phyloP scores from a whole-genome alignment of 345 rosid genomes.

The Sisymbrium irio region DNA sequence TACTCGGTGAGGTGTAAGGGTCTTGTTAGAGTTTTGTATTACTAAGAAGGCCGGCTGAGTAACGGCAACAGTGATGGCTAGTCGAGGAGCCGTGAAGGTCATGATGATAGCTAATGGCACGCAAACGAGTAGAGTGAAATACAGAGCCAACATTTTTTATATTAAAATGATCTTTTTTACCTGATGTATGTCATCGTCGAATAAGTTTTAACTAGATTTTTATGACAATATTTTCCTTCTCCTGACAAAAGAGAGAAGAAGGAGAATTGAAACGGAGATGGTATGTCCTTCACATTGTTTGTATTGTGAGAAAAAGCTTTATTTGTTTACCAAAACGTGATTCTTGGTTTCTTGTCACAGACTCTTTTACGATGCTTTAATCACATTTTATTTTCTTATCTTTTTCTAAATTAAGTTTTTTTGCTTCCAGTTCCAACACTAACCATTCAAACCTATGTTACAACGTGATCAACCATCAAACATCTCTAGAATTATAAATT shows the following conservation, averaged over 20 bases:
- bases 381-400: slow-evolving; percentile 15
- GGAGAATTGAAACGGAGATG: neutral
- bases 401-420: neutral
- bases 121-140: slow-evolving; percentile 53
- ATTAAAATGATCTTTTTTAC: neutral
- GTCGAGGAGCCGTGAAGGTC: slow-evolving; percentile 39
- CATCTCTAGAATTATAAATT: neutral
- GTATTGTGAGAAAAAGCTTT: slow-evolving; percentile 13
- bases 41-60: slow-evolving; percentile 8
- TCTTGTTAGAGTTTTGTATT: neutral
- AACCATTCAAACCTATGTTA: neutral
- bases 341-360: neutral
- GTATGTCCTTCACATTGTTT: slow-evolving; percentile 27
- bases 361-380: slow-evolving; percentile 18
- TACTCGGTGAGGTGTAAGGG: neutral
- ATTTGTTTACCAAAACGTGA: slow-evolving; percentile 19
- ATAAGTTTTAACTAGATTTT: neutral
- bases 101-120: slow-evolving; percentile 55
- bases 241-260: neutral
- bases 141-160: slow-evolving; percentile 28
- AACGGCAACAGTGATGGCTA: slow-evolving; percentile 23
- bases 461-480: neutral
- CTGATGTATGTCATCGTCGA: neutral
- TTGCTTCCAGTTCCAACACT: neutral
- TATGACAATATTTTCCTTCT: neutral